Evolutionary conservation across 257 asterid genomes (phyloP).

Genomic region (Capsicum baccatum): DNA sequence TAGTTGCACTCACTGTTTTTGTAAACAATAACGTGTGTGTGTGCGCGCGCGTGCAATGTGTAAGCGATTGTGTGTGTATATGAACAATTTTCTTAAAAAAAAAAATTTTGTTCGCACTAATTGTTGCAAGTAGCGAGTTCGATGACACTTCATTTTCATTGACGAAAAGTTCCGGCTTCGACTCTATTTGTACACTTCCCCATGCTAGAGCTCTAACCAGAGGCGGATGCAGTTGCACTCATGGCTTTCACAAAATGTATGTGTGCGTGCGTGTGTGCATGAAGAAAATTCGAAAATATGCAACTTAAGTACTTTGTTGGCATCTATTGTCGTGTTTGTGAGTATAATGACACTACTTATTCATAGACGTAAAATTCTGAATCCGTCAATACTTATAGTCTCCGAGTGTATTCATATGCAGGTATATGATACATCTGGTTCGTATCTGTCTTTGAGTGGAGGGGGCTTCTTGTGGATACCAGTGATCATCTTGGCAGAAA

Average conservation of each 20-base stretch:
- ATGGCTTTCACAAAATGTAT: background rate
- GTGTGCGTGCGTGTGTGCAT: background rate
- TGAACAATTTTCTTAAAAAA: background rate
- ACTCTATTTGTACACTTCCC: background rate
- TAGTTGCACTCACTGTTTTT: background rate
- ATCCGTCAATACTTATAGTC: background rate
- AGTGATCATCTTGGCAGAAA: conserved; percentile 65
- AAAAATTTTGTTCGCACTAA: background rate
- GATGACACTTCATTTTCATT: background rate
- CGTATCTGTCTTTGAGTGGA: conserved; percentile 58
- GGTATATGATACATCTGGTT: conserved; percentile 76
- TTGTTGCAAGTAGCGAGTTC: background rate
- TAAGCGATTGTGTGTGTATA: background rate
- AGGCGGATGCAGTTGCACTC: background rate
- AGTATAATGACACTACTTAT: background rate
- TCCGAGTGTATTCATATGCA: conserved; percentile 25
- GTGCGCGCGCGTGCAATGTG: too few species aligned
- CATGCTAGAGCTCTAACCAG: background rate
- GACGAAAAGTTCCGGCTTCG: background rate
- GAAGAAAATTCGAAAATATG: background rate
- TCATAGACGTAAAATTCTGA: background rate
- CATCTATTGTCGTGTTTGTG: background rate
- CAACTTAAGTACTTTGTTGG: background rate
- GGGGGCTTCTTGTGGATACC: conserved; percentile 76
- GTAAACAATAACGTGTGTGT: background rate